Base-by-base conservation (phyloP, 2,329 filamentous ascomycete genomes). In the Tolypocladium tundrense region DNA sequence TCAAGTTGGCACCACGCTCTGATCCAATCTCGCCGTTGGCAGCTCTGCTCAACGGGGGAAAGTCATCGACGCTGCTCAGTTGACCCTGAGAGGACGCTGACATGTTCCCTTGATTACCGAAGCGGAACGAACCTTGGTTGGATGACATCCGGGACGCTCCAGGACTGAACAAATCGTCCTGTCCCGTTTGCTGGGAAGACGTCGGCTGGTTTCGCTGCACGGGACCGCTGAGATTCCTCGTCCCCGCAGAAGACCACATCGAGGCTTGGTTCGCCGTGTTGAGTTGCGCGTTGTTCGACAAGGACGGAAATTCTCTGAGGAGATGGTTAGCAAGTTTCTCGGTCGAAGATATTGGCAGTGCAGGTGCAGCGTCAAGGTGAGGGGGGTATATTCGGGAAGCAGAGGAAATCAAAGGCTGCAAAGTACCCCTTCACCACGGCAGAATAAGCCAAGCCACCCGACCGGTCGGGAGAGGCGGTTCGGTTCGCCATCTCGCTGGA, bases 291-390 rank as follows among this genome's bases (percentile, higher is more conserved):
- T 81, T 85, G 65, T 83, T 85, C 55, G 83, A 86, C 63, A 88
- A 71, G 27, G 84, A 85, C 10, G 85, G 85, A 57, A 88, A 88
- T 67, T 88, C 84, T 60, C 84, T 88, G 3, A 31, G 27, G n/a
- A n/a, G n/a, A 19, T n/a, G 24, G 48, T 63, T 51, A 62, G 60
- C 42, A 53, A 21, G 40, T 41, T 67, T 87, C 84, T 60, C 84
- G 87, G 60, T 27, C 48, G 4, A 37, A 27, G 19, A 5, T 14
- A 31, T 14, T 5, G 31, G 8, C 19, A 42, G 24, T 53, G 58
- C n/a, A 48, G 10, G 31, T 19, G 40, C 10, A 37, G 21, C 52
- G n/a, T 42, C 16, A 16, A 10, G 52, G 31, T 27, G 21, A n/a
- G 51, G 52, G 24, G 11, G 27, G 14, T 1, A n/a, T 13, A 13